Evolutionary conservation across 2,329 filamentous ascomycete species (phyloP), one percentile per base, ranked within the genome.

Genomic region (Zymoseptoria ardabiliae): DNA sequence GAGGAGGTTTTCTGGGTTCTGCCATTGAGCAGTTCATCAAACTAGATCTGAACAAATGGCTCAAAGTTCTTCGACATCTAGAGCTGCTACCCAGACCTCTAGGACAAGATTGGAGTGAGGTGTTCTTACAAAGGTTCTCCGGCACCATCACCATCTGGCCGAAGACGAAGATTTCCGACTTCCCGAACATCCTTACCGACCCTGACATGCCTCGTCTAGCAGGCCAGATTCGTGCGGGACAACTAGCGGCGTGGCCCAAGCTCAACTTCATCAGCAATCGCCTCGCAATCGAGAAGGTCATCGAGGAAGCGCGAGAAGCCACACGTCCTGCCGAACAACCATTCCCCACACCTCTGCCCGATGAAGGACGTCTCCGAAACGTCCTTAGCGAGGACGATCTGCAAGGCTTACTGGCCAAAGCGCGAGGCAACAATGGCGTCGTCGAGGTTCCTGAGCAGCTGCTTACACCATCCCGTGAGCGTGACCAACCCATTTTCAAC

Each of bases 61-160:
- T 99, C 48, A 94, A 94, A 72, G 93, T 99, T 20, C 82, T 97
- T 50, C 87, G 92, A 1, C 91, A 97, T 71, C 82, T 97, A 0
- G 94, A 99, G 74, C 81, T 99, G 3, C 83, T 99, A 0, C 94
- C 94, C 0, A 85, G 94, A 0, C 91, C 91, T 0, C 75, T 97
- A 21, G 93, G 92, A 2, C 93, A 97, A 74, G 94, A 99, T 73
- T 99, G 94, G 94, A 92, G 88, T 60, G 89, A 96, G 74, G 85
- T 99, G 21, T 99, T 93, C 90, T 82, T 99, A 53, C 94, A 99
- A 73, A 85, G 91, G 60, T 99, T 99, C 74, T 89, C 88, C 63
- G 94, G 94, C 25, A 97, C 91, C 9, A 88, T 97, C 63, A 99
- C 94, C 11, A 92, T 99, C 70, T 97, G 93, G 92, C 94, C 94